phyloP scores from a whole-genome alignment of 2,329 filamentous ascomycete genomes.

The Apiospora hydei region DNA sequence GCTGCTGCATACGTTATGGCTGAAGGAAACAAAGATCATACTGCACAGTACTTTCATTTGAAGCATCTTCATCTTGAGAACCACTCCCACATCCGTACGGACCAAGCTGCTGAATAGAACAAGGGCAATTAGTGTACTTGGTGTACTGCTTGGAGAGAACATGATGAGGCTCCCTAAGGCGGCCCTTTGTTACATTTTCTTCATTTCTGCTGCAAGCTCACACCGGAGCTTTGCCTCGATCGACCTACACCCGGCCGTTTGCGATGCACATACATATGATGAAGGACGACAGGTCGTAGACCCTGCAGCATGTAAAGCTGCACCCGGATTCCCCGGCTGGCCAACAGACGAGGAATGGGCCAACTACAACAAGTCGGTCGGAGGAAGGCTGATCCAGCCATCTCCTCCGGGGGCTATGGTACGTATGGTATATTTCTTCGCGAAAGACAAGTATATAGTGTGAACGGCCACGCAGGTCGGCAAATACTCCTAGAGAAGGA shows the following conservation, averaged over 20 bases:
- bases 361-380: slow-evolving; percentile 52
- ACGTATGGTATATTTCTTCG: neutral
- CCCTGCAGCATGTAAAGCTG: slow-evolving; percentile 15
- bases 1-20: neutral
- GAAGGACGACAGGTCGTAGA: neutral
- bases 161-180: neutral
- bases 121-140: neutral
- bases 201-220: neutral
- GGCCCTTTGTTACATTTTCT: neutral
- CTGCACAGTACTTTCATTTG: neutral
- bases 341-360: slow-evolving; percentile 54
- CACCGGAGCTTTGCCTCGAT: neutral
- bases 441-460: neutral
- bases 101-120: neutral
- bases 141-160: neutral
- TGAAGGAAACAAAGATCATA: neutral
- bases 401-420: slow-evolving; percentile 50
- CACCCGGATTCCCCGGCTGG: slow-evolving; percentile 44
- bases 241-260: neutral
- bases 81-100: neutral
- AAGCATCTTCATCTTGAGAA: neutral
- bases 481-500: neutral
- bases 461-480: too few relatives aligned
- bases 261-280: neutral
- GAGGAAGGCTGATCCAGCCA: slow-evolving; percentile 51